phyloP scores from a whole-genome alignment of 768 basidiomycete genomes.

The Termitomyces sp. region DNA sequence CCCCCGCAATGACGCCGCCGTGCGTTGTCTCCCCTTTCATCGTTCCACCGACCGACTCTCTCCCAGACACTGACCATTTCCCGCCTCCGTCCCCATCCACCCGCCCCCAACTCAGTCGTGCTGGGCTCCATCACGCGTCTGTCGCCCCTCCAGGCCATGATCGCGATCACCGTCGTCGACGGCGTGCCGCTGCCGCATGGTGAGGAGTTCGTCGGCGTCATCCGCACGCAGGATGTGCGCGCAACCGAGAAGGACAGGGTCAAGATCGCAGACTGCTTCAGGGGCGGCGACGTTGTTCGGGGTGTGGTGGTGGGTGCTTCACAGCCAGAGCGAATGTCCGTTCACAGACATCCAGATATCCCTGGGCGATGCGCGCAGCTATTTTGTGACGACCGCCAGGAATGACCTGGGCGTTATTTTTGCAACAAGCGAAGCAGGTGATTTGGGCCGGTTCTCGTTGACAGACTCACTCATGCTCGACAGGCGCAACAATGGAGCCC shows the following conservation, averaged over 20 bases:
- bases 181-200: conserved; percentile 75
- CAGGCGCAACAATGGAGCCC: conserved; percentile 79
- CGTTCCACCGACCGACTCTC: conserved; percentile 16
- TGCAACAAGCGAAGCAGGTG: conserved; percentile 83
- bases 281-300: conserved; percentile 86
- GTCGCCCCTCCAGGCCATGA: conserved; percentile 75
- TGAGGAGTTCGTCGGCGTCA: conserved; percentile 87
- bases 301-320: conserved; percentile 67
- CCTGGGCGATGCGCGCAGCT: conserved; percentile 85
- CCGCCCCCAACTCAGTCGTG: conserved; percentile 68
- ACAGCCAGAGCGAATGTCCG: not conserved
- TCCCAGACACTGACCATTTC: conserved; percentile 56
- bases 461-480: not conserved
- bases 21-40: conserved; percentile 38
- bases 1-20: conserved; percentile 57
- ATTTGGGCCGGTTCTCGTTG: conserved; percentile 14
- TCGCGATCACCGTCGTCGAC: conserved; percentile 85
- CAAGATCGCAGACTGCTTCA: conserved; percentile 86
- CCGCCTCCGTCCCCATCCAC: conserved; percentile 67
- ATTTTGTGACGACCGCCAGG: conserved; percentile 86
- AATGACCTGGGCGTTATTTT: conserved; percentile 92
- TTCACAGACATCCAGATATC: conserved; percentile 56
- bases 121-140: conserved; percentile 80
- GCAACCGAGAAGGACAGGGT: conserved; percentile 89
- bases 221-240: conserved; percentile 83